Evolutionary conservation across 2,329 filamentous ascomycete genomes (phyloP).

Genomic region (Truncatella angustata): DNA sequence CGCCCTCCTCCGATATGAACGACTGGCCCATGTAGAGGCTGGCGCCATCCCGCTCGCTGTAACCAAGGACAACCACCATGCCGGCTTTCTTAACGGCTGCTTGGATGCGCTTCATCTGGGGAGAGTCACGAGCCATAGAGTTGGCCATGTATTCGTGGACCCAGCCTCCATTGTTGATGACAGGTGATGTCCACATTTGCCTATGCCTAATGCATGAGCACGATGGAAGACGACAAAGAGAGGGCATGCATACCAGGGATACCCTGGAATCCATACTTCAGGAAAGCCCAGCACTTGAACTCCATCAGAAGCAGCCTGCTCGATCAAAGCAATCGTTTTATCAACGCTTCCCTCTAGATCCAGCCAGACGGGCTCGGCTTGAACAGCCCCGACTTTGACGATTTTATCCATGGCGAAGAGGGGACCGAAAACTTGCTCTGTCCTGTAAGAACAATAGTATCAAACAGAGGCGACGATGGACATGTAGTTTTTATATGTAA

Average conservation of each 20-base stretch:
- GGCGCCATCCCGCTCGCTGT: constrained; percentile 43
- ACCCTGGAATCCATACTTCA: constrained; percentile 54
- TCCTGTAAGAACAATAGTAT: background rate
- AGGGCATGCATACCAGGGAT: constrained; percentile 31
- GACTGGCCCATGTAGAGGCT: constrained; percentile 39
- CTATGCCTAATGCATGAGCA: constrained; percentile 19
- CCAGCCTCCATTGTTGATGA: constrained; percentile 39
- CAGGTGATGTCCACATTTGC: constrained; percentile 36
- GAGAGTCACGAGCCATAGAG: constrained; percentile 34
- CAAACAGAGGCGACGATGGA: too few relatives aligned
- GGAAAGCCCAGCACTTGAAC: constrained; percentile 53
- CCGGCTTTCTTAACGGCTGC: constrained; percentile 38
- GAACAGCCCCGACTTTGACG: constrained; percentile 45
- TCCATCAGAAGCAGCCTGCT: constrained; percentile 50
- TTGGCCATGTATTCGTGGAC: constrained; percentile 34
- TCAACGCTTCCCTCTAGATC: constrained; percentile 52
- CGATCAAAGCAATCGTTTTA: constrained; percentile 57
- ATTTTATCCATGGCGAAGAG: background rate
- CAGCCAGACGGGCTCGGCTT: constrained; percentile 60
- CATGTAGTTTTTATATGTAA: background rate
- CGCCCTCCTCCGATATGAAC: constrained; percentile 47
- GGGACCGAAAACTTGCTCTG: background rate
- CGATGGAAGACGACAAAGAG: background rate
- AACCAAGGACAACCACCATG: constrained; percentile 47
- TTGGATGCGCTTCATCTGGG: constrained; percentile 41